These are phyloP conservation scores for Alternaria sp. DNA, from an alignment of 2,329 filamentous ascomycete species.

Conservation along the genomic window DNA sequence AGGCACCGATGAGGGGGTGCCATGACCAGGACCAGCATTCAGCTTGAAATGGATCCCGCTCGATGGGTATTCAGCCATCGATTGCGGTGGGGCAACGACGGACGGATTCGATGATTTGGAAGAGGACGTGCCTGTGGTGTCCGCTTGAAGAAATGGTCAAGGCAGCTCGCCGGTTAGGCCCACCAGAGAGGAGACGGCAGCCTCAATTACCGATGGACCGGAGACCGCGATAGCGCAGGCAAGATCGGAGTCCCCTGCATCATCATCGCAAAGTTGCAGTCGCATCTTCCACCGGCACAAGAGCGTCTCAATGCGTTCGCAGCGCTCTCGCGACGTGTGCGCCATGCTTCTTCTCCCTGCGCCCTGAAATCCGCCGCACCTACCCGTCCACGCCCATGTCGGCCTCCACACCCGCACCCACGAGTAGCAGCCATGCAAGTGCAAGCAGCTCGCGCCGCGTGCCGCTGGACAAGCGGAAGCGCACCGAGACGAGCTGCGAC, in stretches of 20 bases:
- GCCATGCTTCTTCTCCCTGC: conserved; percentile 16
- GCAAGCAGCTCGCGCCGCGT: conserved; percentile 44
- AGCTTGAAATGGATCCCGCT: background rate
- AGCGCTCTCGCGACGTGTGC: conserved; percentile 3
- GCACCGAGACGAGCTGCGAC: conserved; percentile 55
- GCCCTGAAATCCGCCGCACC: conserved; percentile 12
- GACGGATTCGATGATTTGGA: background rate
- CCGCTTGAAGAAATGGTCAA: background rate
- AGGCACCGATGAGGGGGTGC: background rate
- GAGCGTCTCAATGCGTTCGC: conserved; percentile 2
- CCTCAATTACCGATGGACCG: conserved; percentile 9
- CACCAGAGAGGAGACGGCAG: conserved; percentile 11
- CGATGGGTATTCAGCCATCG: background rate
- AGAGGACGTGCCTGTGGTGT: background rate
- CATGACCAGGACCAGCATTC: background rate
- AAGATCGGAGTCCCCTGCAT: conserved; percentile 1
- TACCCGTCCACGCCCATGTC: conserved; percentile 10
- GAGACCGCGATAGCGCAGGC: background rate
- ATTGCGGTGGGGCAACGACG: background rate
- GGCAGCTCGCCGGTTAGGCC: background rate
- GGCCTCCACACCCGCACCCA: conserved; percentile 12
- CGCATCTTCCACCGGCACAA: conserved; percentile 8
- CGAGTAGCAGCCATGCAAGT: conserved; percentile 5
- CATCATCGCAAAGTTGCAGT: conserved; percentile 5
- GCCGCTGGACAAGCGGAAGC: conserved; percentile 53